Conservation (phyloP, 2,329 filamentous ascomycete species). For the Aureobasidium leucospermi region DNA sequence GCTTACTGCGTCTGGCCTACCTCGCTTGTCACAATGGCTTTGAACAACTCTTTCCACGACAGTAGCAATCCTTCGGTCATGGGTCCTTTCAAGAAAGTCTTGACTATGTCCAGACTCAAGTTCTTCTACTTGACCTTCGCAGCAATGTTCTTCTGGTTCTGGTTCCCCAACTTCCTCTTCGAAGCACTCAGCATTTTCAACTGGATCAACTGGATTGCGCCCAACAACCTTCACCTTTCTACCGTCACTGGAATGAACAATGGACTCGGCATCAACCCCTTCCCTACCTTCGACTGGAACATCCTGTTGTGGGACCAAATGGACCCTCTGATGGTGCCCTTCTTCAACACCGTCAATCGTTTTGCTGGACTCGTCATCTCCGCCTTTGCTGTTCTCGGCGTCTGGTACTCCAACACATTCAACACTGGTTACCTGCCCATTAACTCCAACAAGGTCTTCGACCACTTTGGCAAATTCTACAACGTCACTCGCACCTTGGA, state of each 20-base stretch:
- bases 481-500: neutral
- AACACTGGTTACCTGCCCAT: conserved; percentile 73
- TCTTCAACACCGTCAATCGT: neutral
- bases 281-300: conserved; percentile 4
- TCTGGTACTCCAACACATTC: conserved; percentile 71
- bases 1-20: conserved; percentile 88
- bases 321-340: conserved; percentile 1
- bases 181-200: conserved; percentile 83
- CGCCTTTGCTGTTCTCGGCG: neutral
- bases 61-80: conserved; percentile 62
- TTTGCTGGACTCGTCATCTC: neutral
- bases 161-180: conserved; percentile 72
- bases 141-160: conserved; percentile 70
- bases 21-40: conserved; percentile 77
- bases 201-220: conserved; percentile 80
- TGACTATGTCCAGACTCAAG: conserved; percentile 72
- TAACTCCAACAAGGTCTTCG: conserved; percentile 1
- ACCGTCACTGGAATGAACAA: conserved; percentile 2
- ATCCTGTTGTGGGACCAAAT: neutral
- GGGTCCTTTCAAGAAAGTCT: conserved; percentile 41
- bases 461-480: conserved; percentile 5
- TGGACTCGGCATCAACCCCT: conserved; percentile 1
- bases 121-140: conserved; percentile 65
- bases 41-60: conserved; percentile 80
- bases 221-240: conserved; percentile 31